Percentiles rank a stretch among this genome's conserved stretches.
Conservation (phyloP, 306 rosid genomes). For the Abrus pulchellus region DNA sequence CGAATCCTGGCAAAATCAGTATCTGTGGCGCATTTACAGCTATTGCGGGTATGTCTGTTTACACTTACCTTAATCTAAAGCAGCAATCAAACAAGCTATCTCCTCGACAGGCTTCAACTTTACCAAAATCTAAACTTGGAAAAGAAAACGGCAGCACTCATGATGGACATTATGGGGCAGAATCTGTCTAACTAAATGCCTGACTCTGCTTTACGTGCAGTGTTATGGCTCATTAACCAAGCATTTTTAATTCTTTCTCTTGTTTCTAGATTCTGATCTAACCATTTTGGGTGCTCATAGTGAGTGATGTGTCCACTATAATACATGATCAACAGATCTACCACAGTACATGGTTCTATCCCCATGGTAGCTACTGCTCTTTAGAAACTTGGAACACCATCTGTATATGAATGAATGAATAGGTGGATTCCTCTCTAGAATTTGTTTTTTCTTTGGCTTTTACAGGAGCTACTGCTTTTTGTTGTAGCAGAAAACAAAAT, state of each 20-base stretch:
- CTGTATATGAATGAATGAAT: slow-evolving; percentile 53
- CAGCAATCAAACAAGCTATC: slow-evolving; percentile 63
- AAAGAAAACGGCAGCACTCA: slow-evolving; percentile 75
- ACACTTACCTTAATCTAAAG: slow-evolving; percentile 84
- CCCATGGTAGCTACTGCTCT: slow-evolving; percentile 24
- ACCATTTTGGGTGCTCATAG: slow-evolving; percentile 46
- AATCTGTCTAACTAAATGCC: slow-evolving; percentile 68
- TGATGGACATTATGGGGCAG: slow-evolving; percentile 70
- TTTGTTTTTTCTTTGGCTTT: slow-evolving; percentile 13
- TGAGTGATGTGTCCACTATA: slow-evolving; percentile 39
- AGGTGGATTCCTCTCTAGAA: slow-evolving; percentile 46
- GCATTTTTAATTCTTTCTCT: slow-evolving; percentile 21
- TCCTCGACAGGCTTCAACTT: slow-evolving; percentile 68
- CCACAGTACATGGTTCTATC: slow-evolving; percentile 15
- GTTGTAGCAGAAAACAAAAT: slow-evolving; percentile 28
- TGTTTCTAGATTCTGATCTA: slow-evolving; percentile 49
- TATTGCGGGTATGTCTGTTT: slow-evolving; percentile 82
- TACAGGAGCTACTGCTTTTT: slow-evolving; percentile 36
- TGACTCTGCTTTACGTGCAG: slow-evolving; percentile 23
- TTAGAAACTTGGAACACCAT: slow-evolving; percentile 44
- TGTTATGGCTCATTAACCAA: slow-evolving; percentile 50
- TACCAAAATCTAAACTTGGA: slow-evolving; percentile 77
- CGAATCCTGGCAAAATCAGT: slow-evolving; percentile 86
- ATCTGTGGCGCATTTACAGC: slow-evolving; percentile 89
- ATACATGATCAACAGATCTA: slow-evolving; percentile 19